Evolutionary conservation across 2,329 filamentous ascomycete genomes (phyloP), one percentile per base, ranked within the genome.

Genomic region (Paracorniculantispora psalliotae): DNA sequence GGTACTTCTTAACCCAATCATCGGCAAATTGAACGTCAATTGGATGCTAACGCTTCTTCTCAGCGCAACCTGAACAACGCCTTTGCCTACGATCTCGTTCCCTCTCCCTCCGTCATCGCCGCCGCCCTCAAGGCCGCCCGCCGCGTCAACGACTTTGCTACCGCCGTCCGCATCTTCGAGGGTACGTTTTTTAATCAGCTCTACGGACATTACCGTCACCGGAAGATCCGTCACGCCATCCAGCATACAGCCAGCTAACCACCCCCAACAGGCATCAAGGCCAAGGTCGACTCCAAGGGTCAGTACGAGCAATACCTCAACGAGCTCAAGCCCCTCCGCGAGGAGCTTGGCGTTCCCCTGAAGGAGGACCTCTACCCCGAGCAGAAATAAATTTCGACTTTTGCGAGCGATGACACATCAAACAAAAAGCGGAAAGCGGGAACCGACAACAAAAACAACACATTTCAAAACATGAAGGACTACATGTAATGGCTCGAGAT

Each of bases 81-180:
- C 75, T 99, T 99, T 80, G 94, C 94, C 73, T 99, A 99, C 88
- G 94, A 99, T 87, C 89, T 99, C 72, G 94, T 99, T 67, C 94
- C 96, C 72, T 94, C 93, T 47, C 87, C 93, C 65, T 86, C 90
- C 68, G 94, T 99, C 73, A 85, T 97, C 76, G 86, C 85, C 70
- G 92, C 94, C 70, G 94, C 94, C 65, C 86, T 99, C 70, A 92
- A 89, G 79, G 94, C 94, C 69, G 94, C 94, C 67, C 85, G 94
- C 76, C 86, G 94, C 76, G 94, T 99, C 74, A 97, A 99, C 79
- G 94, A 99, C 83, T 97, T 88, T 82, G 94, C 94, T 67, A 99
- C 94, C 66, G 94, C 94, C 69, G 94, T 99, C 73, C 91, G 94
- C 73, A 88, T 99, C 77, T 99, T 99, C 76, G 94, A 99, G 86